Conservation (phyloP, 495 filamentous ascomycete species). For the Daldinia childiae region DNA sequence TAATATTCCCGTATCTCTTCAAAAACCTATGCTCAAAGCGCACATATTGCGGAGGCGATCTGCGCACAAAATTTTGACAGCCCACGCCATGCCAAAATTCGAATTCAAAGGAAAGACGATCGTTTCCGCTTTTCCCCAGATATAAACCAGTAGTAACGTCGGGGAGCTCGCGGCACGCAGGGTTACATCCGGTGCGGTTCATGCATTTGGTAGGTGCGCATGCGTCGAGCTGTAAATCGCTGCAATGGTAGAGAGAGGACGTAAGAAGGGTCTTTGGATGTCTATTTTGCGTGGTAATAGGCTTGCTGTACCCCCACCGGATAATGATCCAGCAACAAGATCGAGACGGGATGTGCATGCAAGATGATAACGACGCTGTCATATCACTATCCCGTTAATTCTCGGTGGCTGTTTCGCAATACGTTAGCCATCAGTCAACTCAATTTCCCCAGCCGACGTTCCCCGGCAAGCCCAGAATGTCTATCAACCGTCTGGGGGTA, state of each 20-base stretch:
- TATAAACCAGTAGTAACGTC: constrained; percentile 27
- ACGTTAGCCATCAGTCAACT: neutral
- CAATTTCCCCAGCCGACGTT: constrained; percentile 19
- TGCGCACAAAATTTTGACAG: constrained; percentile 19
- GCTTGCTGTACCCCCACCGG: constrained; percentile 39
- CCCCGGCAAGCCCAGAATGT: constrained; percentile 4
- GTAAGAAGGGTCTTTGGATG: constrained; percentile 23
- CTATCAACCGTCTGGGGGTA: neutral
- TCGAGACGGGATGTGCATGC: constrained; percentile 22
- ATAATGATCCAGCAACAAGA: constrained; percentile 25
- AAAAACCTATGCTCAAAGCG: constrained; percentile 24
- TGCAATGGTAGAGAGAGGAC: constrained; percentile 13
- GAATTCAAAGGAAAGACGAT: constrained; percentile 25
- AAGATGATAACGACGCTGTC: constrained; percentile 28
- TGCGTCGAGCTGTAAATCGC: constrained; percentile 36
- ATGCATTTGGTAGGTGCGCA: constrained; percentile 39
- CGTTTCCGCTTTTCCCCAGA: constrained; percentile 36
- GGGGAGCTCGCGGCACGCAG: constrained; percentile 36
- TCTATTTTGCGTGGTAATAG: constrained; percentile 14
- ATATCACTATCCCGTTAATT: constrained; percentile 1
- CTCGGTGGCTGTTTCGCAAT: constrained; percentile 7
- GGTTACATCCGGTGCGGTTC: constrained; percentile 39
- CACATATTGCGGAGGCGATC: constrained; percentile 23
- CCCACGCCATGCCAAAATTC: constrained; percentile 24
- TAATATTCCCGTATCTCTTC: constrained; percentile 11